Percentiles rank a stretch among this genome's conserved stretches.
Evolutionary conservation across 2,329 filamentous ascomycete genomes (phyloP).

Genomic region (Metarhizium humberi): DNA sequence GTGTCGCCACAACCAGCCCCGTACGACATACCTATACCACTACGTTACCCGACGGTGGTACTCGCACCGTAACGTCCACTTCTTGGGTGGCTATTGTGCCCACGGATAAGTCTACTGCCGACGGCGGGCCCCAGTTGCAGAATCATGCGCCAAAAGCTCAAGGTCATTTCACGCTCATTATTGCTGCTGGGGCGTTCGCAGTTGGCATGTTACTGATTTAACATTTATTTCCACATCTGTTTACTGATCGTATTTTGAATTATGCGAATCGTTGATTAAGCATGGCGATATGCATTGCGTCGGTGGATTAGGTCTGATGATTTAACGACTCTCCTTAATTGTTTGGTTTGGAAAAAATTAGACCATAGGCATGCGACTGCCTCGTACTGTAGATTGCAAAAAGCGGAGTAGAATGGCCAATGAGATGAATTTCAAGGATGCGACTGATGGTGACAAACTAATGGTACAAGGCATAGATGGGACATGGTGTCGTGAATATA

Average conservation of each 20-base stretch:
- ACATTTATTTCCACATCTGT: background rate
- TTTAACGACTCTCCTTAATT: slow-evolving; percentile 5
- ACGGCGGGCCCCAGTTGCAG: slow-evolving; percentile 26
- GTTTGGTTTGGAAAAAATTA: background rate
- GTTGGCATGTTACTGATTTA: slow-evolving; percentile 8
- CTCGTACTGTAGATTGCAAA: background rate
- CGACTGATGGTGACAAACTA: background rate
- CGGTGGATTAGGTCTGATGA: background rate
- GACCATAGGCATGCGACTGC: background rate
- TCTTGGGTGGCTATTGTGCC: slow-evolving; percentile 37
- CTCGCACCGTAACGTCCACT: slow-evolving; percentile 38
- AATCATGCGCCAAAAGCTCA: slow-evolving; percentile 21
- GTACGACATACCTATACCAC: slow-evolving; percentile 34
- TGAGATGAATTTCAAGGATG: background rate
- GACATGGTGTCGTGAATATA: background rate
- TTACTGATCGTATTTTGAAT: background rate
- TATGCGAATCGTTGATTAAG: background rate
- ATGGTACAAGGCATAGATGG: background rate
- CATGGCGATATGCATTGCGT: slow-evolving; percentile 1
- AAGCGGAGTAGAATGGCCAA: background rate
- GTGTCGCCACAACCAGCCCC: slow-evolving; percentile 23
- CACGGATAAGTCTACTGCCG: slow-evolving; percentile 17
- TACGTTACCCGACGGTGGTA: slow-evolving; percentile 33
- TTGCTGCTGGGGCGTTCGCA: slow-evolving; percentile 19
- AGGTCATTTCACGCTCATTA: slow-evolving; percentile 7